Conservation (phyloP, 2,329 filamentous ascomycete genomes). For the Waltergamsia citrina region DNA sequence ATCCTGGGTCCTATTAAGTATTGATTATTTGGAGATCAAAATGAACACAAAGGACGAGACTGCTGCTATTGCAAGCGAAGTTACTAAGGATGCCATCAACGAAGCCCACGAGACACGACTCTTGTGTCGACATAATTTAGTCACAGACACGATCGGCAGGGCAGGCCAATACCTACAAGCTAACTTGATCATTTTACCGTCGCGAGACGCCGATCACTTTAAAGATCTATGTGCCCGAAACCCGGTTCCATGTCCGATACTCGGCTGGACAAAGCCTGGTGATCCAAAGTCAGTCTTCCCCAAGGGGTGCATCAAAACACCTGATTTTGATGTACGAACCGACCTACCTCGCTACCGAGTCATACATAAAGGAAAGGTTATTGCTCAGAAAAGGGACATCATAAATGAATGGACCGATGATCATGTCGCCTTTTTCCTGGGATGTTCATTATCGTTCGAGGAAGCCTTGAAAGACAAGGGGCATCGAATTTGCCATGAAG, state of each 20-base stretch:
- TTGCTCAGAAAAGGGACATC: slow-evolving; percentile 33
- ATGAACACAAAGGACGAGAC: too few species aligned
- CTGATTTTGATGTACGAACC: slow-evolving; percentile 42
- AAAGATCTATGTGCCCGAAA: slow-evolving; percentile 49
- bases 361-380: slow-evolving; percentile 38
- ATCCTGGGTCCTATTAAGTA: too few species aligned
- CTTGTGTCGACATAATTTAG: too few species aligned
- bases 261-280: slow-evolving; percentile 43
- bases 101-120: too few species aligned
- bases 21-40: too few species aligned
- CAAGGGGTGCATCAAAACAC: slow-evolving; percentile 16
- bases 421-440: slow-evolving; percentile 54
- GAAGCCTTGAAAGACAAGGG: slow-evolving; percentile 39
- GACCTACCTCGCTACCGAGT: slow-evolving; percentile 51
- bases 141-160: too few species aligned
- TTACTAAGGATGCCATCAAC: too few species aligned
- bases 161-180: slow-evolving; percentile 52
- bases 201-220: slow-evolving; percentile 46
- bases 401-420: slow-evolving; percentile 42
- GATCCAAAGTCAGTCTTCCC: slow-evolving; percentile 23
- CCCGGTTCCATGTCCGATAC: slow-evolving; percentile 51
- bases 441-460: slow-evolving; percentile 57
- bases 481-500: slow-evolving; percentile 39
- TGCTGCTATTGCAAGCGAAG: too few species aligned
- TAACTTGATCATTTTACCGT: slow-evolving; percentile 52